phyloP scores from a whole-genome alignment of 345 rosid genomes.

The Tarenaya hassleriana region DNA sequence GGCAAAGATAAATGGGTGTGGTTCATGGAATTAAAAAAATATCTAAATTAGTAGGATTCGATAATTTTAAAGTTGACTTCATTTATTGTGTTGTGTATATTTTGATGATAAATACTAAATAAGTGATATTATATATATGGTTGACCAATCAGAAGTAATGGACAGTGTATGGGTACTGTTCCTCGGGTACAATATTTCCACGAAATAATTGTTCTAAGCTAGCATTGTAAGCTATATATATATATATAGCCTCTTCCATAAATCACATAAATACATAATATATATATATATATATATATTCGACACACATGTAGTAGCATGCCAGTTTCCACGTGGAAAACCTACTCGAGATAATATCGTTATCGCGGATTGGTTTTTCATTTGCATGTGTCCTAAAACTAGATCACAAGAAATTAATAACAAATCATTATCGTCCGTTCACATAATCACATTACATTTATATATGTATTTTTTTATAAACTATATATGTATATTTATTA shows the following conservation, averaged over 20 bases:
- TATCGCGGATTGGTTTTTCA: constrained; percentile 17
- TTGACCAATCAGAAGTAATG: constrained; percentile 24
- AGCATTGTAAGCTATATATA: background rate
- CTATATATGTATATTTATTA: too few relatives aligned
- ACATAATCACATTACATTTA: too few relatives aligned
- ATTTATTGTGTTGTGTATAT: background rate
- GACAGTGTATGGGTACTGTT: constrained; percentile 19
- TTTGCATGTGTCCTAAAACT: background rate
- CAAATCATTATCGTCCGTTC: too few relatives aligned
- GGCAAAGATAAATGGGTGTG: too few relatives aligned
- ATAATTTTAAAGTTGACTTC: constrained; percentile 19
- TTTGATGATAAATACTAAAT: background rate
- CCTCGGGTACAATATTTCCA: background rate
- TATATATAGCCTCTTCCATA: background rate
- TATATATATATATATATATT: background rate
- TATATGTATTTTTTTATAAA: too few relatives aligned
- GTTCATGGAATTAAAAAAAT: background rate
- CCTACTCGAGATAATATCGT: constrained; percentile 9
- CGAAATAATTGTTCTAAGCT: background rate
- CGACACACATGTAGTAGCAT: background rate
- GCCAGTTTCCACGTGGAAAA: constrained; percentile 20
- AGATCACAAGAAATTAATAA: background rate
- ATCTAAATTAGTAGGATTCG: background rate
- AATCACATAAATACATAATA: background rate
- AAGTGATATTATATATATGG: constrained; percentile 20